Evolutionary conservation across 2,329 filamentous ascomycete genomes (phyloP).

Genomic region (Rhytidhysteron rufulum): DNA sequence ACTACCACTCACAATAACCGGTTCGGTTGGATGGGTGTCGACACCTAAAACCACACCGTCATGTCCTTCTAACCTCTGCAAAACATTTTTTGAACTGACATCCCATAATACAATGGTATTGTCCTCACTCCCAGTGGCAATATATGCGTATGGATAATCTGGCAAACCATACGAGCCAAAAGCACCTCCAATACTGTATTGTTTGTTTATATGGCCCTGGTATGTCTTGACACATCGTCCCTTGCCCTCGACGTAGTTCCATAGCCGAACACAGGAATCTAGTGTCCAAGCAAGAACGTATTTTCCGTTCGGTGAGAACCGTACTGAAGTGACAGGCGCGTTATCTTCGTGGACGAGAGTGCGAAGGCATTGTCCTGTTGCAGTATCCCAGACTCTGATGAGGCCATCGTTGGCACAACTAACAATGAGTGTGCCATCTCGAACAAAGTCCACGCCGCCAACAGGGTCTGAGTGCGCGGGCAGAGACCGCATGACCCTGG

Average conservation of each 20-base stretch:
- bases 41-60: conserved; percentile 58
- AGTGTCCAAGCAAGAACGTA: conserved; percentile 90
- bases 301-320: conserved; percentile 90
- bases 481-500: conserved; percentile 80
- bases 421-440: conserved; percentile 86
- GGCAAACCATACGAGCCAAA: conserved; percentile 65
- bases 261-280: conserved; percentile 84
- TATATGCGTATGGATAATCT: conserved; percentile 53
- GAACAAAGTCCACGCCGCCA: conserved; percentile 85
- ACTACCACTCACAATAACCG: conserved; percentile 59
- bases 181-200: conserved; percentile 78
- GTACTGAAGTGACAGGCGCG: conserved; percentile 80
- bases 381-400: conserved; percentile 85
- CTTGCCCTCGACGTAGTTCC: conserved; percentile 90
- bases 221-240: conserved; percentile 95
- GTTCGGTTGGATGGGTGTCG: conserved; percentile 53
- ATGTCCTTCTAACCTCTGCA: conserved; percentile 62
- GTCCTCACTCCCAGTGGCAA: conserved; percentile 83
- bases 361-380: conserved; percentile 88
- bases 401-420: conserved; percentile 84
- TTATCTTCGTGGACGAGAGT: conserved; percentile 97
- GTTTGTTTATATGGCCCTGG: conserved; percentile 81
- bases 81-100: conserved; percentile 74
- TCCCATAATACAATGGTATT: conserved; percentile 87
- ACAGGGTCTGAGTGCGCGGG: conserved; percentile 96